phyloP scores from a whole-genome alignment of 495 filamentous ascomycete genomes.

The Tetracladium setigerum region DNA sequence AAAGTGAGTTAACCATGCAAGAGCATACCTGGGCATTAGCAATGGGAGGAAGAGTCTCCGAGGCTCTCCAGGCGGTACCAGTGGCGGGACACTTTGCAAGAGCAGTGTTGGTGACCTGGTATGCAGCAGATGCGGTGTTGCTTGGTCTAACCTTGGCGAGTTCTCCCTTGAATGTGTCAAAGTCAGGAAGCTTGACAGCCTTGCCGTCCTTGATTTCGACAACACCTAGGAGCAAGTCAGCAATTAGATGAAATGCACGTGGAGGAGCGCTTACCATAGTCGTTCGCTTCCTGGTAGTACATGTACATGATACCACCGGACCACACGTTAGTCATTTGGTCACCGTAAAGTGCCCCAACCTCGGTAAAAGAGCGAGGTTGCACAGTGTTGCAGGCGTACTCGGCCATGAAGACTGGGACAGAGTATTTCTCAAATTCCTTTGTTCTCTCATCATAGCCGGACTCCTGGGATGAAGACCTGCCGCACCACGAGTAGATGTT shows the following conservation, averaged over 20 bases:
- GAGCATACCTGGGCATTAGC: constrained; percentile 64
- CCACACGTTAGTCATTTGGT: constrained; percentile 72
- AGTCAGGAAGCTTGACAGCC: constrained; percentile 68
- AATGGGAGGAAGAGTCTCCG: constrained; percentile 63
- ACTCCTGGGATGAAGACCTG: constrained; percentile 56
- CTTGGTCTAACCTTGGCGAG: constrained; percentile 59
- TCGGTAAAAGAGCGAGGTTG: constrained; percentile 72
- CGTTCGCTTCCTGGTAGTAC: constrained; percentile 84
- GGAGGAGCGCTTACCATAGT: constrained; percentile 55
- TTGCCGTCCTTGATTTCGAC: constrained; percentile 57
- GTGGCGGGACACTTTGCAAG: constrained; percentile 61
- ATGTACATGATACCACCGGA: constrained; percentile 96
- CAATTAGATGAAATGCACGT: constrained; percentile 11
- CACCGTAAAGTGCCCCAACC: constrained; percentile 66
- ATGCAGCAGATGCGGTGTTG: constrained; percentile 53
- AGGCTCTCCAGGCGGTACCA: constrained; percentile 55
- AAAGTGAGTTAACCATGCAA: constrained; percentile 67
- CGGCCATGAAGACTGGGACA: constrained; percentile 89
- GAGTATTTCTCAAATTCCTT: constrained; percentile 76
- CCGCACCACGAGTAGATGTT: constrained; percentile 98
- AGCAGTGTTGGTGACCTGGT: constrained; percentile 70
- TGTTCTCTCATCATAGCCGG: constrained; percentile 69
- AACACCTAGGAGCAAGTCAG: constrained; percentile 24
- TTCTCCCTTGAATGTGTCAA: constrained; percentile 58
- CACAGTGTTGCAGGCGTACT: constrained; percentile 87